Conservation (phyloP, 352 stramenopile species). For the Globisporangium barbulae region DNA sequence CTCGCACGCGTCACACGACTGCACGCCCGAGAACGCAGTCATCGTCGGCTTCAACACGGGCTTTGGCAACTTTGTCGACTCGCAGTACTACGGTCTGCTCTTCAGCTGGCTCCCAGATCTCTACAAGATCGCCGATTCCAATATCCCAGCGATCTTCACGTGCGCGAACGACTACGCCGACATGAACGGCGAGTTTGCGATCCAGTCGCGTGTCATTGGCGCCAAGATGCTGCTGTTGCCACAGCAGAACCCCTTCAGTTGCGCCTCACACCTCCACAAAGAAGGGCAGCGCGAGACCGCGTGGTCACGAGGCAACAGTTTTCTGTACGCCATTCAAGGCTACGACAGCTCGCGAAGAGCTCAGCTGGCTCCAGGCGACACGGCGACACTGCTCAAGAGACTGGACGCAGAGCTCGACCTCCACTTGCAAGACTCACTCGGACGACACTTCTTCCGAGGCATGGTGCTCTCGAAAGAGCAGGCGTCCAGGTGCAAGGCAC, state of each 20-base stretch:
- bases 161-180: constrained; percentile 79
- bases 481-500: constrained; percentile 43
- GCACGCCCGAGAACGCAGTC: constrained; percentile 39
- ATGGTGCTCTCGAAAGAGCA: constrained; percentile 70
- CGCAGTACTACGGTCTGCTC: constrained; percentile 39
- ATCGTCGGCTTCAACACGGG: constrained; percentile 74
- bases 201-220: constrained; percentile 61
- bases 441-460: constrained; percentile 55
- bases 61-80: constrained; percentile 78
- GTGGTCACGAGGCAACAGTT: constrained; percentile 72
- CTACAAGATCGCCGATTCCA: constrained; percentile 44
- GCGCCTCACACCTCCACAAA: constrained; percentile 69
- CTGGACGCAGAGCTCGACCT: constrained; percentile 48
- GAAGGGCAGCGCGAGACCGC: constrained; percentile 55
- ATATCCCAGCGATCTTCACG: constrained; percentile 62
- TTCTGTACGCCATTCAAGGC: constrained; percentile 57
- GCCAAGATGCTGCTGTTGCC: constrained; percentile 60
- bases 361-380: constrained; percentile 22
- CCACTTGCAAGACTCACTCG: constrained; percentile 48
- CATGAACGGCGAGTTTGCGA: constrained; percentile 75
- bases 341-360: constrained; percentile 28
- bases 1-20: constrained; percentile 25
- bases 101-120: constrained; percentile 76
- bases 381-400: constrained; percentile 32
- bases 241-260: constrained; percentile 71